These are phyloP conservation scores for Gypsophila paniculata DNA, from an alignment of 179 eudicot genomes.

Conservation along the genomic window DNA sequence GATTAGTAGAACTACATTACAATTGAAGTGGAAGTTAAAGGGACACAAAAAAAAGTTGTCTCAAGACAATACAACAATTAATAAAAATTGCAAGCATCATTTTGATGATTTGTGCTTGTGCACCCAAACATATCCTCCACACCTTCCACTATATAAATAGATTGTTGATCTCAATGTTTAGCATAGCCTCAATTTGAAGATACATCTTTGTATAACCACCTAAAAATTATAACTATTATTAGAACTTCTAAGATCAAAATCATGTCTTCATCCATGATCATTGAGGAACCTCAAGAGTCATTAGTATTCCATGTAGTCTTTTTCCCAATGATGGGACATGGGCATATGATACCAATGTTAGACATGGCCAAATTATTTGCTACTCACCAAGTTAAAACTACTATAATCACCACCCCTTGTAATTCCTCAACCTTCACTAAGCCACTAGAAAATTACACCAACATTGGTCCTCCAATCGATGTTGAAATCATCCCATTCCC, in stretches of 20 bases:
- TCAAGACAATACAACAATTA: too few species aligned
- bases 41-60: too few species aligned
- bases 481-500: conserved; percentile 29
- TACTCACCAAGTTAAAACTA: conserved; percentile 20
- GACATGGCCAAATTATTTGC: conserved; percentile 35
- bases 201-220: background rate
- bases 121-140: background rate
- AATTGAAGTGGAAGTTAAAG: too few species aligned
- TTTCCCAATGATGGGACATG: conserved; percentile 34
- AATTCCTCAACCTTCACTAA: conserved; percentile 26
- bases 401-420: conserved; percentile 34
- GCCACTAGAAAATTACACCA: background rate
- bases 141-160: background rate
- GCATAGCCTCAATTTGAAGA: background rate
- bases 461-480: conserved; percentile 13
- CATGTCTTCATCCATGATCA: conserved; percentile 15
- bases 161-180: background rate
- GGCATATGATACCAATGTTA: conserved; percentile 42
- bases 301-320: conserved; percentile 27
- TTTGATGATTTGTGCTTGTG: too few species aligned
- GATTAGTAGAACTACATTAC: too few species aligned
- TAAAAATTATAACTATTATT: background rate
- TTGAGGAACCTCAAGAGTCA: conserved; percentile 12
- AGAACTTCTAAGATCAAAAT: background rate
- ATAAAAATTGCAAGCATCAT: background rate